Percentiles rank a stretch among this genome's conserved stretches.
Evolutionary conservation across 2,329 filamentous ascomycete genomes (phyloP).

Genomic region (Aspergillus unguis): DNA sequence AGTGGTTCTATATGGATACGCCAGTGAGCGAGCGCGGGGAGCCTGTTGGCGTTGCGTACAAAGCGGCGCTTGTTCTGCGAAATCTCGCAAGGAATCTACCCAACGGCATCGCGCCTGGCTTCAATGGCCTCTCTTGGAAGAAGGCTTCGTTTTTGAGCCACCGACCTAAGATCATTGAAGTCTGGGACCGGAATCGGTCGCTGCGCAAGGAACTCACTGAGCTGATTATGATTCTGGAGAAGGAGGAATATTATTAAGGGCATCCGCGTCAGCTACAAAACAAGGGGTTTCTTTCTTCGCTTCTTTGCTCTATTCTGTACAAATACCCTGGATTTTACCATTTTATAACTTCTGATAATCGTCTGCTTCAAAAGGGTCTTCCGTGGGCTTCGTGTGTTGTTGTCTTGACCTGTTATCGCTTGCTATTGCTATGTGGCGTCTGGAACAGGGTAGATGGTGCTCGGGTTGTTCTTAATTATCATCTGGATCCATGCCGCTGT

Average conservation of each 20-base stretch:
- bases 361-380: background rate
- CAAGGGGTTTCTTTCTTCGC: background rate
- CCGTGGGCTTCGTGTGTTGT: background rate
- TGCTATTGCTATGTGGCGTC: slow-evolving; percentile 18
- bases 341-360: slow-evolving; percentile 11
- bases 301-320: slow-evolving; percentile 13
- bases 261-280: slow-evolving; percentile 1
- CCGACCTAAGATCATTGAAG: slow-evolving; percentile 36
- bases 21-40: slow-evolving; percentile 42
- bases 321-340: slow-evolving; percentile 19
- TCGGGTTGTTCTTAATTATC: slow-evolving; percentile 2
- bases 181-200: slow-evolving; percentile 41
- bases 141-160: slow-evolving; percentile 41
- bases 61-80: slow-evolving; percentile 46
- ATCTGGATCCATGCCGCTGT: no score
- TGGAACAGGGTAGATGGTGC: slow-evolving; percentile 18
- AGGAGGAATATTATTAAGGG: slow-evolving; percentile 35
- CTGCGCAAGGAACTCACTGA: slow-evolving; percentile 43
- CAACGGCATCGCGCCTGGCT: slow-evolving; percentile 27
- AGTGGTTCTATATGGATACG: slow-evolving; percentile 42
- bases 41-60: slow-evolving; percentile 46
- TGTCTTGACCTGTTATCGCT: background rate
- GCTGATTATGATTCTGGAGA: slow-evolving; percentile 42
- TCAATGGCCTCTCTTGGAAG: slow-evolving; percentile 36
- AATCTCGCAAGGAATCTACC: slow-evolving; percentile 46